Conservation (phyloP, 208 protist genomes). For the Leishmania guyanensis region DNA sequence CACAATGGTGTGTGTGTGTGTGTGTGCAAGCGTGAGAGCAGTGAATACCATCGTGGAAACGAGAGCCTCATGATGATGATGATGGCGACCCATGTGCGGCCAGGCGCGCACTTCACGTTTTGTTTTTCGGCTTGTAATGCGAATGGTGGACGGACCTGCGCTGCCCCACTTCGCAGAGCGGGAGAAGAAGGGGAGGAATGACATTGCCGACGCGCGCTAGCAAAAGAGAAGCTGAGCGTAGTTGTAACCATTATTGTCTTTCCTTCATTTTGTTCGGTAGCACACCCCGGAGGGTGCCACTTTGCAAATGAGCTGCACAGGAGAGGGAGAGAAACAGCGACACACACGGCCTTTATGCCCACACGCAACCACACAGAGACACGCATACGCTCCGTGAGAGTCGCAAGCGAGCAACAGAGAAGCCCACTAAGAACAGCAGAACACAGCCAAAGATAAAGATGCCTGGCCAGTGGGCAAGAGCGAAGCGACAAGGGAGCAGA, state of each 20-base stretch:
- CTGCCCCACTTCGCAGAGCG: not conserved
- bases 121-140: not conserved
- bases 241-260: no score
- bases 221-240: not conserved
- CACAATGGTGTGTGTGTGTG: not conserved
- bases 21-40: not conserved
- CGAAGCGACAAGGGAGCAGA: not conserved
- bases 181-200: not conserved
- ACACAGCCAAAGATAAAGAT: not conserved
- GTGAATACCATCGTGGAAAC: not conserved
- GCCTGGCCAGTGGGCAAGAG: not conserved
- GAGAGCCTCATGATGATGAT: not conserved
- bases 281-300: not conserved
- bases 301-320: not conserved
- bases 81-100: not conserved
- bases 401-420: not conserved
- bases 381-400: not conserved
- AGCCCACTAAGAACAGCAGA: not conserved
- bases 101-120: not conserved
- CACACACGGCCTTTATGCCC: not conserved
- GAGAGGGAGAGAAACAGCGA: not conserved
- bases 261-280: not conserved
- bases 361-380: not conserved
- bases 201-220: no score
- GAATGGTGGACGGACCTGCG: not conserved